A percentile compares a stretch with the other conserved stretches of the same genome.
Evolutionary conservation across 164 flowering plant species (phyloP).

Genomic region (Berberis vulgaris): DNA sequence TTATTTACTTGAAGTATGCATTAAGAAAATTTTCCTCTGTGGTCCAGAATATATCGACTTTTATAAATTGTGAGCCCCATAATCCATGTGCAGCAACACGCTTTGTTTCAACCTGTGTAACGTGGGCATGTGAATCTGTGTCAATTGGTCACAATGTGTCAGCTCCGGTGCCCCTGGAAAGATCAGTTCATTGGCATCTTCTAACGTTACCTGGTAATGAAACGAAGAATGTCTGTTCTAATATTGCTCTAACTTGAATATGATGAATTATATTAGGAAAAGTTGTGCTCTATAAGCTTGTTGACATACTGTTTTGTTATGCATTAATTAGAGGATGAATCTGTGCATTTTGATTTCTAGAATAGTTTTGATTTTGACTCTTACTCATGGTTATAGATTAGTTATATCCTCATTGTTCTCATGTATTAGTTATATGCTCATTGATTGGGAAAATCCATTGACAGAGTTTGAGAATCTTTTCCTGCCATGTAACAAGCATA

Average conservation of each 20-base stretch:
- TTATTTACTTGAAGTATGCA: neutral
- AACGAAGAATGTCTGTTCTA: too few species aligned
- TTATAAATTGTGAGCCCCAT: conserved; percentile 4
- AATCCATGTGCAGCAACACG: conserved; percentile 7
- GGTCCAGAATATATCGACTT: neutral
- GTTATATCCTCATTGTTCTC: too few species aligned
- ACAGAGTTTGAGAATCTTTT: conserved; percentile 13
- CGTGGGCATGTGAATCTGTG: conserved; percentile 3
- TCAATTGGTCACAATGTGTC: neutral
- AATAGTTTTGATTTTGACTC: too few species aligned
- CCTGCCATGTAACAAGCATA: conserved; percentile 13
- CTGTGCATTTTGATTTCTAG: too few species aligned
- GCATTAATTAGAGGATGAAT: too few species aligned
- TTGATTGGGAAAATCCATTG: conserved; percentile 14
- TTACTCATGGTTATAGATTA: too few species aligned
- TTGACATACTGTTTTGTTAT: too few species aligned
- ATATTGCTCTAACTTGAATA: too few species aligned
- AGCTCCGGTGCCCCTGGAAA: conserved; percentile 8
- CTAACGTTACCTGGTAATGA: too few species aligned
- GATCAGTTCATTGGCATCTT: neutral
- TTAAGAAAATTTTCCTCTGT: neutral
- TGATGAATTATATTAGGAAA: too few species aligned
- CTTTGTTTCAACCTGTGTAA: conserved; percentile 7
- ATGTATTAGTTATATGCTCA: too few species aligned
- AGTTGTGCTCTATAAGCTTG: too few species aligned